Percentiles rank a stretch among this genome's conserved stretches.
Conservation (phyloP, 345 rosid species). For the Ceriops zippeliana region DNA sequence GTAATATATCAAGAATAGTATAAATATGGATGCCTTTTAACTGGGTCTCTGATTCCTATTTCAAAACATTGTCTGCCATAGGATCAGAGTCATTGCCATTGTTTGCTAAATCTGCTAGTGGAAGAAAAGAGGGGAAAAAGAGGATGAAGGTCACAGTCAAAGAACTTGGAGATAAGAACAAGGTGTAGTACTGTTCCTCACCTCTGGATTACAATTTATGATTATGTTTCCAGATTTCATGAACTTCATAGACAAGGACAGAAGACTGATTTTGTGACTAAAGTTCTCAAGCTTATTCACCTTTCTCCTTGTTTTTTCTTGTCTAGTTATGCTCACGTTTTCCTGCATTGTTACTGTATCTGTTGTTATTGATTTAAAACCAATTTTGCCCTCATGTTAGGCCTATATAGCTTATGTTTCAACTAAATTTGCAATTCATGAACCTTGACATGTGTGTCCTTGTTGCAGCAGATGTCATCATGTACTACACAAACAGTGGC, state of each 20-base stretch:
- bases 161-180: conserved; percentile 89
- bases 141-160: conserved; percentile 22
- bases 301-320: background rate
- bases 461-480: too few species aligned
- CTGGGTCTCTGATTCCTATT: background rate
- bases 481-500: too few species aligned
- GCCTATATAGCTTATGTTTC: too few species aligned
- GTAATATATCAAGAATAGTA: background rate
- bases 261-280: background rate
- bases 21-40: background rate
- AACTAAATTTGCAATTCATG: too few species aligned
- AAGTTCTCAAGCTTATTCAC: background rate
- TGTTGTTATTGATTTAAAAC: too few species aligned
- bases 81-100: too few species aligned
- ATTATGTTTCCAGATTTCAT: background rate
- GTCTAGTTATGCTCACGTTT: background rate
- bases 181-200: conserved; percentile 40
- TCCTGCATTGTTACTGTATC: background rate
- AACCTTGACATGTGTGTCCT: too few species aligned
- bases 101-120: too few species aligned
- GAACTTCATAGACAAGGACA: background rate
- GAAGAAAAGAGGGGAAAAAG: too few species aligned
- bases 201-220: background rate
- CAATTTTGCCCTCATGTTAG: too few species aligned
- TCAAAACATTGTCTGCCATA: too few species aligned